Evolutionary conservation across 2,329 filamentous ascomycete species (phyloP).

Genomic region (Pseudogymnoascus sp.): DNA sequence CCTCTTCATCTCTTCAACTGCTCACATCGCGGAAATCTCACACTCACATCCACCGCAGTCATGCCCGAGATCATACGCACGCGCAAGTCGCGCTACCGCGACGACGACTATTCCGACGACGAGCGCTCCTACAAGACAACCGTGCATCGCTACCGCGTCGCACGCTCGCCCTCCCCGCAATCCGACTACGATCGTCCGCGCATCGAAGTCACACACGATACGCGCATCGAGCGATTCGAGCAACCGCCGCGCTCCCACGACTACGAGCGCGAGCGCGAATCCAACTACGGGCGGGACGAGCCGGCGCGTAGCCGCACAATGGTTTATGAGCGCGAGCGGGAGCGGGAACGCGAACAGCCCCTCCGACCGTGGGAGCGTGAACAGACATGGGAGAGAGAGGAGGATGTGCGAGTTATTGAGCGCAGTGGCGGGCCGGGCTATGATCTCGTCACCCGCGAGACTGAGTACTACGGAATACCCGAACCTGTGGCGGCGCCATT

Average conservation of each 20-base stretch:
- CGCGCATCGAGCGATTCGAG: constrained; percentile 18
- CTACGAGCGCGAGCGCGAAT: constrained; percentile 33
- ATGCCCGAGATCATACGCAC: constrained; percentile 12
- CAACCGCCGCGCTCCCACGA: constrained; percentile 23
- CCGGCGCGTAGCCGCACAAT: constrained; percentile 26
- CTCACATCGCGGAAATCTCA: background rate
- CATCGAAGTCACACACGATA: constrained; percentile 24
- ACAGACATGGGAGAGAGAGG: constrained; percentile 19
- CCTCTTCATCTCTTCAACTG: background rate
- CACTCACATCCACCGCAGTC: background rate
- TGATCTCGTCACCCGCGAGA: constrained; percentile 32
- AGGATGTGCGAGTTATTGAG: constrained; percentile 25
- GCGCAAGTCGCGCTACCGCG: constrained; percentile 18
- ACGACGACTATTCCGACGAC: constrained; percentile 27
- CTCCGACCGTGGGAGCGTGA: constrained; percentile 26
- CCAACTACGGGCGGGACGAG: constrained; percentile 29
- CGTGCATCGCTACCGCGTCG: constrained; percentile 27
- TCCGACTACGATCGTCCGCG: constrained; percentile 23
- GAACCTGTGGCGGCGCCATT: constrained; percentile 44
- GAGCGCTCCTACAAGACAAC: constrained; percentile 23
- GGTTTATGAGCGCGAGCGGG: constrained; percentile 37
- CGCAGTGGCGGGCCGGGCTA: constrained; percentile 23
- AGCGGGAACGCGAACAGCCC: constrained; percentile 25
- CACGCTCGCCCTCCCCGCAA: constrained; percentile 22
- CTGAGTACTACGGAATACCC: constrained; percentile 50